Base-by-base conservation (phyloP, 2,329 filamentous ascomycete genomes). In the Ophiocordyceps camponoti-rufipedis region DNA sequence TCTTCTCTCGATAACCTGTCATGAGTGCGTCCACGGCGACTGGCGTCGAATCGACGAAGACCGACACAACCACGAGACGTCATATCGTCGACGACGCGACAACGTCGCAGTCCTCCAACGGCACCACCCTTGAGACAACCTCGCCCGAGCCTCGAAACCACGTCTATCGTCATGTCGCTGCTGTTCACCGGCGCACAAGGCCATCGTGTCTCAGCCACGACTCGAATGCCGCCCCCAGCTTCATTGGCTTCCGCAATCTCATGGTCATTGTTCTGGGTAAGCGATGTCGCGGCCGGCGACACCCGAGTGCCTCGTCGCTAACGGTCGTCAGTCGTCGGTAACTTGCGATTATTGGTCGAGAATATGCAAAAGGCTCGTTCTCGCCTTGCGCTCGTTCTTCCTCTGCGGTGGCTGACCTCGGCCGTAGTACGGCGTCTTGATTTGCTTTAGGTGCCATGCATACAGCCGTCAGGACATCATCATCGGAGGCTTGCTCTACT, bases 121-220 rank as follows among this genome's bases (percentile, higher is more conserved):
- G 53, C 45, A 52, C 54, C 44, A 53, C 53, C 16, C 49, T 47
- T 10, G 49, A 54, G 19, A 49, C 51, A 47, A 46, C 51, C 28
- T 46, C 48, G 38, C 53, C 49, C 8, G 48, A 53, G 18, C 28
- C 33, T 28, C 52, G 51, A 16, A 48, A 52, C 48, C 74, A 66
- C 55, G 91, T 88, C 61, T 96, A 96, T 67, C 83, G 86, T 52
- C 91, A 98, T 74, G 79, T 94, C 50, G 85, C 84, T 48, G 88
- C 88, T 31, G 78, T 93, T 33, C 91, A 98, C 63, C 78, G 79
- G 8, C 60, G 74, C 53, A 64, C 73, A 35, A 75, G 78, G 48
- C 77, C 82, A 8, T 94, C 89, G 23, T 87, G 83, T 55, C 70
- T 96, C 43, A 94, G 86, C 63, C 82, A 88, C 55, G 91, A 96